Conservation (phyloP, 1,139 yeast genomes). For the Groenewaldozyma auringiensis region DNA sequence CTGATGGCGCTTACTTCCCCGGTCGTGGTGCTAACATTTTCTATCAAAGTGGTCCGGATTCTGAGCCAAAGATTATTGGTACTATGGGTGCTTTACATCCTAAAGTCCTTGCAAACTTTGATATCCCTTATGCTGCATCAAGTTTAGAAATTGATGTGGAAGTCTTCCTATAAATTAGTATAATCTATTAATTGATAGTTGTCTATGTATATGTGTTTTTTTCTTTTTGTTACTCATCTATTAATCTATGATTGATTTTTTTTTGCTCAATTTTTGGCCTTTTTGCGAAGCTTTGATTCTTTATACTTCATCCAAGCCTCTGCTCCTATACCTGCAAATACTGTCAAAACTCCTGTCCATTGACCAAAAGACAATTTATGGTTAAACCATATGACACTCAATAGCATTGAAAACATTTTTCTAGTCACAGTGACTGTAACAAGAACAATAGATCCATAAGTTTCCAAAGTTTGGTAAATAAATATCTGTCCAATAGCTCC, state of each 20-base stretch:
- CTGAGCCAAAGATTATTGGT: conserved; percentile 47
- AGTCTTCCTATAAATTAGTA: conserved; percentile 14
- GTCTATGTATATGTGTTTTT: too few relatives aligned
- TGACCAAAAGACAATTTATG: conserved; percentile 58
- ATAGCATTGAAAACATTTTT: conserved; percentile 89
- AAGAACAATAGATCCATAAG: conserved; percentile 73
- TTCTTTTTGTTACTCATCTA: too few relatives aligned
- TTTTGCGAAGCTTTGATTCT: conserved; percentile 4
- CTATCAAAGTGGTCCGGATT: conserved; percentile 52
- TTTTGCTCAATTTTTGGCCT: too few relatives aligned
- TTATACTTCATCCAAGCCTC: conserved; percentile 49
- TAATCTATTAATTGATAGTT: neutral
- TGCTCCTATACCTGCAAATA: conserved; percentile 70
- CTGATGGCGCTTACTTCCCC: conserved; percentile 72
- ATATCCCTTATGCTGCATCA: conserved; percentile 82
- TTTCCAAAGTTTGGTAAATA: conserved; percentile 74
- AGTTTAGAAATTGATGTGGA: conserved; percentile 86
- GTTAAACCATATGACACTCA: conserved; percentile 80
- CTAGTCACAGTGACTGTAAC: conserved; percentile 94
- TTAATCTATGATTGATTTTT: too few relatives aligned
- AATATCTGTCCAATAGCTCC: conserved; percentile 93
- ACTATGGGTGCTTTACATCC: conserved; percentile 93
- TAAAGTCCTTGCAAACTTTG: conserved; percentile 77
- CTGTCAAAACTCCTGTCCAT: conserved; percentile 72
- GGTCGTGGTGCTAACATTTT: conserved; percentile 92